Base-by-base conservation (phyloP, 1,284 basidiomycete genomes). In the Trichosporon faecale region DNA sequence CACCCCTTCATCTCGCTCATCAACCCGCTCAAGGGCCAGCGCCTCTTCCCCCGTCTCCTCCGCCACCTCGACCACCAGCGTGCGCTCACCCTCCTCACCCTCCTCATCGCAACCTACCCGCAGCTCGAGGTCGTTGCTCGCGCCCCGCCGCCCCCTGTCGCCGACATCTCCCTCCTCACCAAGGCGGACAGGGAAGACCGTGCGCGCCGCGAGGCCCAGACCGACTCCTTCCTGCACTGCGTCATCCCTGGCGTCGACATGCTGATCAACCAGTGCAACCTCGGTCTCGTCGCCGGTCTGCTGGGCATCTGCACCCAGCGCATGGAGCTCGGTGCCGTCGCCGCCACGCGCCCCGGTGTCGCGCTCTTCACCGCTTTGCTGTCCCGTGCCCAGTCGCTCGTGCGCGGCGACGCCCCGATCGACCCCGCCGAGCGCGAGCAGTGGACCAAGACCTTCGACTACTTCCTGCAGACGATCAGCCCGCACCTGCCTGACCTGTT, bases 1-100 rank as follows among this genome's bases (percentile, higher is more conserved):
- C 97, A 99, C 85, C 97, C 97, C 0, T 98, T 99, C 85, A 91
- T 99, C 76, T 94, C 95, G 1, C 87, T 99, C 55, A 87, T 99
- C 63, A 89, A 88, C 40, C 91, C 93, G 2, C 88, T 89, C 75
- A 99, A 99, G 84, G 97, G 97, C 71, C 98, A 98, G 85, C 90
- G 90, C 72, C 87, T 99, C 23, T 86, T 99, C 52, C 92, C 94
- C 2, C 90, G 97, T 44, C 88, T 95, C 3, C 89, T 93, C 21
- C 90, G 95, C n/a, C 91, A 95, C 77, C 87, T 99, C 27, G 88
- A 88, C 72, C 87, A 88, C 35, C 87, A 92, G 72, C 91, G 93
- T 79, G 90, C 92, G 84, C 88, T 95, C 65, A 94, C 93, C 18
- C 77, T 97, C 55, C 85, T 98, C 64, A 98, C 95, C 1, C 89